These are phyloP conservation scores for Vigna angularis DNA, from an alignment of 306 rosid species.

Conservation along the genomic window DNA sequence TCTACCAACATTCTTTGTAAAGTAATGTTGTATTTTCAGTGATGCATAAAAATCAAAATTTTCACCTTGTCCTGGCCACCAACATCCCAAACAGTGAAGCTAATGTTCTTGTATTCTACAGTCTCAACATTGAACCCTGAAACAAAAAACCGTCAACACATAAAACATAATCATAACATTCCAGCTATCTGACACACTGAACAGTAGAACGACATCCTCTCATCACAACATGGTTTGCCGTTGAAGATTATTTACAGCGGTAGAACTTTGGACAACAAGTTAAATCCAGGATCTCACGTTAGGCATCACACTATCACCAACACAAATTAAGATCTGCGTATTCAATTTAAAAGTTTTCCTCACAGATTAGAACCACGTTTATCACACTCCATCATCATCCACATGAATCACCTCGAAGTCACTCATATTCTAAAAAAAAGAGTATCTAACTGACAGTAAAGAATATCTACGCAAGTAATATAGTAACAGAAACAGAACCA, in stretches of 20 bases:
- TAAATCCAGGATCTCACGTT: conserved; percentile 14
- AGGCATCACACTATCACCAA: neutral
- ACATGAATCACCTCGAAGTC: neutral
- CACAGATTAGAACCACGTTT: neutral
- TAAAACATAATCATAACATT: conserved; percentile 2
- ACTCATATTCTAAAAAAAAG: neutral
- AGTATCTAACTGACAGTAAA: neutral
- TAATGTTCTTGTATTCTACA: conserved; percentile 97
- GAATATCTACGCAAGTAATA: neutral
- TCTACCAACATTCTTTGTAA: conserved; percentile 10
- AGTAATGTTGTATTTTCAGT: neutral
- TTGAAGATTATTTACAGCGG: conserved; percentile 1
- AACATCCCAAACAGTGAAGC: conserved; percentile 99
- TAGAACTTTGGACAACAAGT: neutral
- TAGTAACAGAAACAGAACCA: neutral
- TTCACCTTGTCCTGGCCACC: conserved; percentile 99
- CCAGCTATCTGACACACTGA: conserved; percentile 12
- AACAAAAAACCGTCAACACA: conserved; percentile 10
- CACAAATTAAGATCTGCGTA: conserved; percentile 4
- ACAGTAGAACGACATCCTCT: neutral
- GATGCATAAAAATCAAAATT: conserved; percentile 33
- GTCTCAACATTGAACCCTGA: conserved; percentile 99
- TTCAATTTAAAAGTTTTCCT: conserved; percentile 16
- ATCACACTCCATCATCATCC: neutral
- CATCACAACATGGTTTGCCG: conserved; percentile 10